Evolutionary conservation across 2,329 filamentous ascomycete genomes (phyloP).

Genomic region (Ceratocystis ficicola): DNA sequence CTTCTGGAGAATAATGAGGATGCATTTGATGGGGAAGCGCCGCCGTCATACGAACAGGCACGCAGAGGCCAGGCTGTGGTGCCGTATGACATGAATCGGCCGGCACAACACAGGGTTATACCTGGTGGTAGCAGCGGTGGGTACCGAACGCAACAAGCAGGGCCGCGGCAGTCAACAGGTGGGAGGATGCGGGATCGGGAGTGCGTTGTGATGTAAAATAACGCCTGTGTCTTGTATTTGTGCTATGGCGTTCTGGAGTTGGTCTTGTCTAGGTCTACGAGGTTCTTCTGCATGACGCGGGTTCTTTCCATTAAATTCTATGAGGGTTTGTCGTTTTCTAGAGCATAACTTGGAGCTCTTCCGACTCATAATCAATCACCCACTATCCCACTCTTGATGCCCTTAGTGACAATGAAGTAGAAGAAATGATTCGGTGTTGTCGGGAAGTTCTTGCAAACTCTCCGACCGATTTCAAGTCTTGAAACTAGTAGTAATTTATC

Average conservation of each 20-base stretch:
- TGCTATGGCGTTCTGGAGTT: constrained; percentile 7
- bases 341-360: too few relatives aligned
- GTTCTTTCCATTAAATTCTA: too few relatives aligned
- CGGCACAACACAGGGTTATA: neutral
- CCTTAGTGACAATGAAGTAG: too few relatives aligned
- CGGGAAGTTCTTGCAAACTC: too few relatives aligned
- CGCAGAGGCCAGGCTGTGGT: neutral
- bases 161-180: neutral
- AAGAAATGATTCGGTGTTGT: too few relatives aligned
- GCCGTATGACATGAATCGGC: neutral
- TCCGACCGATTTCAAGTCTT: too few relatives aligned
- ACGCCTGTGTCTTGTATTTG: neutral
- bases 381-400: too few relatives aligned
- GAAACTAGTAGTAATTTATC: too few relatives aligned
- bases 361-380: too few relatives aligned
- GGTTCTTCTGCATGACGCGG: neutral
- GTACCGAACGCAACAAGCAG: neutral
- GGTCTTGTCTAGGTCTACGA: neutral
- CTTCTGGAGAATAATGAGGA: neutral
- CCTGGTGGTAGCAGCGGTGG: neutral
- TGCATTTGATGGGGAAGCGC: constrained; percentile 2
- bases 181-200: constrained; percentile 6
- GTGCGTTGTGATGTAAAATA: constrained; percentile 15
- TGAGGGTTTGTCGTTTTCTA: too few relatives aligned
- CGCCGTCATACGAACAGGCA: constrained; percentile 16